phyloP scores from a whole-genome alignment of 225 moss, liverwort and hornwort genomes.

The Bryoerythrophyllum caledonicum region DNA sequence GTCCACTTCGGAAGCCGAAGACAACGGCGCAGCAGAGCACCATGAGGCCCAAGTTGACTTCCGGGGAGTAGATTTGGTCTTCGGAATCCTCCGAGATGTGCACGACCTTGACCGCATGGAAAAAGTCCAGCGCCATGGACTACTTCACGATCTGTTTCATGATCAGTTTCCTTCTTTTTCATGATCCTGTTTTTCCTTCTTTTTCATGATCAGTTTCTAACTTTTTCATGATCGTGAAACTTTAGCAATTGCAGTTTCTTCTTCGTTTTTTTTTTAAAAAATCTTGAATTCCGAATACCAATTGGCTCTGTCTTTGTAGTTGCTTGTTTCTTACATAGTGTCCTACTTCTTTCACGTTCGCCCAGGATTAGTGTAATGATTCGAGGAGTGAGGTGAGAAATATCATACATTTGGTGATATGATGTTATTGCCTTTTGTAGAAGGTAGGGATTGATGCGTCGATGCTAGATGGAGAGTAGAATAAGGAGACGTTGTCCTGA shows the following conservation, averaged over 20 bases:
- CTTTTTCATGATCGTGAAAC: not conserved
- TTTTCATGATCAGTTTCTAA: no score
- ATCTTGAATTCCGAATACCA: no score
- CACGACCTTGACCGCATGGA: constrained; percentile 79
- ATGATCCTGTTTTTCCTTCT: no score
- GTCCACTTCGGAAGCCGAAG: constrained; percentile 49
- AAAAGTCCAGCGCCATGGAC: constrained; percentile 74
- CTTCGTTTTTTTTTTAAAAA: not conserved
- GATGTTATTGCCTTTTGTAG: not conserved
- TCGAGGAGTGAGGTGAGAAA: not conserved
- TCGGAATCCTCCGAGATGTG: constrained; percentile 76
- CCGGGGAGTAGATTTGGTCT: constrained; percentile 86
- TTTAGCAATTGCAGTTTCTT: not conserved
- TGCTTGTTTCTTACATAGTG: not conserved
- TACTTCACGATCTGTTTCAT: constrained; percentile 79
- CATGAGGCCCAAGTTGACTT: constrained; percentile 83
- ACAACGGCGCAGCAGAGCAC: constrained; percentile 66
- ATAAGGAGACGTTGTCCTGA: not conserved
- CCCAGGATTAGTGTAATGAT: not conserved
- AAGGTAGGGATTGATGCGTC: no score
- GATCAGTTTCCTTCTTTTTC: no score
- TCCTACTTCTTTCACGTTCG: not conserved
- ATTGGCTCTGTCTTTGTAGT: not conserved
- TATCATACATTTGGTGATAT: no score
- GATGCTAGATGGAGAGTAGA: not conserved